These are phyloP conservation scores for Drosera spatulata DNA, from an alignment of 179 eudicot genomes.

Conservation along the genomic window DNA sequence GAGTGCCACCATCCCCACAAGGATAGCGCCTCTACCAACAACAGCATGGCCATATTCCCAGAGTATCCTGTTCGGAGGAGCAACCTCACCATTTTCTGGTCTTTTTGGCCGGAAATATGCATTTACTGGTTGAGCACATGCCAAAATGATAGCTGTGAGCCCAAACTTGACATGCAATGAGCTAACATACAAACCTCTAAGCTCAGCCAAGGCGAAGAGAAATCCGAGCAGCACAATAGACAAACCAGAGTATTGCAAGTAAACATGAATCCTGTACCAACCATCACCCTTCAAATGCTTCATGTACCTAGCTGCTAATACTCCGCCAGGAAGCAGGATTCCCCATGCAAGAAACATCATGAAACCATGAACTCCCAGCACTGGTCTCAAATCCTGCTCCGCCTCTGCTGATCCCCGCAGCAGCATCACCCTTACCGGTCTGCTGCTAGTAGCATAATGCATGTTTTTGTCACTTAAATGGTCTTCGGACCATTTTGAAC, in stretches of 20 bases:
- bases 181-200: constrained; percentile 53
- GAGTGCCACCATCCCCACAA: constrained; percentile 67
- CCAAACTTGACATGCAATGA: constrained; percentile 86
- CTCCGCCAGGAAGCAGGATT: constrained; percentile 77
- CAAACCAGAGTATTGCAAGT: constrained; percentile 86
- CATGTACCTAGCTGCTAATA: constrained; percentile 71
- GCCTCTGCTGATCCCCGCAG: constrained; percentile 89
- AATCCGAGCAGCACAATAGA: constrained; percentile 70
- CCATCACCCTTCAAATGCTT: constrained; percentile 77
- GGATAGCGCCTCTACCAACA: constrained; percentile 58
- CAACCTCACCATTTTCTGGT: constrained; percentile 42
- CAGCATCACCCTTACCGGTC: constrained; percentile 65
- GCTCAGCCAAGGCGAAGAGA: constrained; percentile 94
- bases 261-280: constrained; percentile 77
- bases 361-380: constrained; percentile 84
- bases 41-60: constrained; percentile 81
- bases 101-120: constrained; percentile 74
- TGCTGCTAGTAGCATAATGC: constrained; percentile 80
- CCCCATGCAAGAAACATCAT: constrained; percentile 99
- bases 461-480: constrained; percentile 64
- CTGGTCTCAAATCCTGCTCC: constrained; percentile 82
- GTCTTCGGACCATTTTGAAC: constrained; percentile 72
- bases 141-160: constrained; percentile 51
- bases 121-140: constrained; percentile 61
- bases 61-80: constrained; percentile 35